Percentiles rank a stretch among this genome's conserved stretches.
Conservation (phyloP, 495 filamentous ascomycete genomes). For the Daldinia bambusicola region DNA sequence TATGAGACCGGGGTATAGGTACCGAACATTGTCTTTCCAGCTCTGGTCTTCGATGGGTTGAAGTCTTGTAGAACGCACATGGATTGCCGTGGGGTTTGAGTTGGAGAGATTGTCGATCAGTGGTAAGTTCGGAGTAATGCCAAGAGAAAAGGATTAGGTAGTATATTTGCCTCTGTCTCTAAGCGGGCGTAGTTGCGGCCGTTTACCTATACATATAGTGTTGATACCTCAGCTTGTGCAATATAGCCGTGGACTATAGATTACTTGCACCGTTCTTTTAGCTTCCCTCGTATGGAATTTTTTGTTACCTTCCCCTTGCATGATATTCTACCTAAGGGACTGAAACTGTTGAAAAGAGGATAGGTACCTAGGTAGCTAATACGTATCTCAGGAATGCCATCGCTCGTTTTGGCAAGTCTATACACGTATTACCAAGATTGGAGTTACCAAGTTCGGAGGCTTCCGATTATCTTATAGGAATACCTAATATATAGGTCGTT, state of each 20-base stretch:
- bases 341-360: not conserved
- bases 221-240: not conserved
- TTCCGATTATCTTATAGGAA: not conserved
- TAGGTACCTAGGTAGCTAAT: too few species aligned
- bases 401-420: not conserved
- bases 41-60: slow-evolving; percentile 20
- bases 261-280: not conserved
- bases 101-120: slow-evolving; percentile 29
- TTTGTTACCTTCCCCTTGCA: not conserved
- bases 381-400: not conserved
- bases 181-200: too few species aligned
- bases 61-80: slow-evolving; percentile 32
- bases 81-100: slow-evolving; percentile 31
- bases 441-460: not conserved
- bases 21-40: not conserved
- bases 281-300: not conserved
- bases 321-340: not conserved
- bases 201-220: not conserved
- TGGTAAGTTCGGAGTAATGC: slow-evolving; percentile 38
- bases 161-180: too few species aligned
- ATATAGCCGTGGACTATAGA: not conserved
- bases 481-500: not conserved
- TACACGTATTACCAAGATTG: not conserved
- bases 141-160: slow-evolving; percentile 31
- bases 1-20: not conserved